phyloP scores from a whole-genome alignment of 2,329 filamentous ascomycete species.

The Teratosphaeriaceae sp. region DNA sequence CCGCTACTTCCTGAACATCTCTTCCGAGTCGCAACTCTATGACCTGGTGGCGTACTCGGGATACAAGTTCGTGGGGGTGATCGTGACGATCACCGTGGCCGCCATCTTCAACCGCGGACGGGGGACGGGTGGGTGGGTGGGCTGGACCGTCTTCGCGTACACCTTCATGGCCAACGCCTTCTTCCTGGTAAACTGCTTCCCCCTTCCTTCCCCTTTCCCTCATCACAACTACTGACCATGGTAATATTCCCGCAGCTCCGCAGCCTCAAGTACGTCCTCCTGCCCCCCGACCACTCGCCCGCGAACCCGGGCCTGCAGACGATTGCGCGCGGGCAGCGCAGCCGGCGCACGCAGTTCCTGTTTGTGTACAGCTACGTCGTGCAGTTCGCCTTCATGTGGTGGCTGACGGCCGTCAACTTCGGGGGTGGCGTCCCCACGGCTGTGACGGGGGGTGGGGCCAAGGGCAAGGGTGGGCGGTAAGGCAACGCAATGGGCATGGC shows the following conservation, averaged over 20 bases:
- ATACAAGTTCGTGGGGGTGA: slow-evolving; percentile 98
- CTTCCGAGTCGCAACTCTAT: slow-evolving; percentile 85
- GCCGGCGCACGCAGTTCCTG: slow-evolving; percentile 82
- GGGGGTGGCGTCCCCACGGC: slow-evolving; percentile 5
- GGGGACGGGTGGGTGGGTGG: slow-evolving; percentile 80
- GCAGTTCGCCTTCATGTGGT: slow-evolving; percentile 93
- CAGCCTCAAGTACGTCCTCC: slow-evolving; percentile 88
- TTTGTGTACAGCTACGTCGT: slow-evolving; percentile 93
- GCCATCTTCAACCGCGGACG: slow-evolving; percentile 71
- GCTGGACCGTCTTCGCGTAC: slow-evolving; percentile 85
- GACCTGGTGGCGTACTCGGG: slow-evolving; percentile 94
- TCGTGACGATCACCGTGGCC: slow-evolving; percentile 73
- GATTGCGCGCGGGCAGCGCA: slow-evolving; percentile 78
- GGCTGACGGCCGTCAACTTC: slow-evolving; percentile 49
- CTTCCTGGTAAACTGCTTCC: slow-evolving; percentile 63
- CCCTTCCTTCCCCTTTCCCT: background rate
- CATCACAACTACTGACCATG: background rate
- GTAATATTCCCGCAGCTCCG: slow-evolving; percentile 58
- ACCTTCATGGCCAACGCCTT: slow-evolving; percentile 92
- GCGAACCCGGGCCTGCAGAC: slow-evolving; percentile 60
- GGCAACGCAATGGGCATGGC: too few relatives aligned
- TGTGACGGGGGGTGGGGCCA: slow-evolving; percentile 2
- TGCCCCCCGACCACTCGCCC: slow-evolving; percentile 70
- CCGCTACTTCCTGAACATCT: slow-evolving; percentile 89
- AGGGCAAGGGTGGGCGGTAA: too few relatives aligned